Base-by-base conservation (phyloP, 2,329 filamentous ascomycete species). In the Exophiala sideris region DNA sequence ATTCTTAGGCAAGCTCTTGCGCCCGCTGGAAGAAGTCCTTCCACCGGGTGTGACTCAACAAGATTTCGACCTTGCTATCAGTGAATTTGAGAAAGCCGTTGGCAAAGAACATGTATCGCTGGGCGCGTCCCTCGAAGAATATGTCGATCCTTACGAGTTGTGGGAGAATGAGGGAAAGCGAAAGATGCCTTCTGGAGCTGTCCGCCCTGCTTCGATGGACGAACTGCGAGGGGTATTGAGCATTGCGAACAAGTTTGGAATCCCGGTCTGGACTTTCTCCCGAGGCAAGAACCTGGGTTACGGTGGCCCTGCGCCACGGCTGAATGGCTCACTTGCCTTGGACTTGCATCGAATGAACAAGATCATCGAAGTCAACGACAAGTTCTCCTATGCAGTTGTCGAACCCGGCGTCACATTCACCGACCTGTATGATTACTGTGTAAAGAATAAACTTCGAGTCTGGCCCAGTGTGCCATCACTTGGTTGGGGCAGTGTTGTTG, bases 391-490 rank as follows among this genome's bases (percentile, higher is more conserved):
- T 7, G 67, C 65, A 33, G 63, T 68, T 3, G 67, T 71, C 7
- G 69, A 71, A 71, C 71, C 71, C 0, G 76, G 76, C 2, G 76
- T 79, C 5, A 76, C 73, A 0, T 79, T 76, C 50, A 70, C 70
- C 20, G 72, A 76, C 45, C 65, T 79, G 2, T 75, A 76, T 52
- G 60, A 67, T 6, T 68, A 74, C 57, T 73, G 75, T 54, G 65
- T 66, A 16, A 67, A 72, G 48, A 56, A 68, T 48, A 61, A 61
- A 14, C 58, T 74, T 49, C 71, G 69, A 49, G 68, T 78, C 4
- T 78, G 76, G 77, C 73, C 76, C 1, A 74, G 73, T 56, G 72
- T 71, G 12, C 74, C 78, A 1, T 76, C 74, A 20, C 67, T 80
- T 7, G 77, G 76, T 21, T 78, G 77, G 66, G 77, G 77, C 1